Conservation (phyloP, 768 basidiomycete genomes). For the Lentinula detonsa region DNA sequence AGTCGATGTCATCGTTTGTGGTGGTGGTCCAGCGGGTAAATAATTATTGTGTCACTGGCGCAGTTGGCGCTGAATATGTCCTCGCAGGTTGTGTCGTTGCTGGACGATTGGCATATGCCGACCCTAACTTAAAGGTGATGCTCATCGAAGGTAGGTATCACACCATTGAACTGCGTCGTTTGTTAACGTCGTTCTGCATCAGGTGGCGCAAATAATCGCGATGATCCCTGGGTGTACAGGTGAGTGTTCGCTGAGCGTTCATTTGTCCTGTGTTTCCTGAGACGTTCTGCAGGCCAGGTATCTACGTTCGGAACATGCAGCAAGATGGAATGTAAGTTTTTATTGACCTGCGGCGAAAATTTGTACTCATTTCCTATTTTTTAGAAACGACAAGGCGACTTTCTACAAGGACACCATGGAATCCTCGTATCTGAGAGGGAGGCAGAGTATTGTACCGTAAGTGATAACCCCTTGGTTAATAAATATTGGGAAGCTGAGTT, state of each 20-base stretch:
- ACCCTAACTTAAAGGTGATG: conserved; percentile 70
- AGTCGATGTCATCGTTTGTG: conserved; percentile 67
- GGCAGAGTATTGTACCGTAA: conserved; percentile 63
- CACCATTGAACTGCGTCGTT: background rate
- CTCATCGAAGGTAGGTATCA: conserved; percentile 54
- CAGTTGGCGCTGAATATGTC: background rate
- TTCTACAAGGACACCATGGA: conserved; percentile 61
- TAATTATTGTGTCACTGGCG: background rate
- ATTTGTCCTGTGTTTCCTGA: background rate
- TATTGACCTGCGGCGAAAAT: background rate
- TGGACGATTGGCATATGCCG: conserved; percentile 64
- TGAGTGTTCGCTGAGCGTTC: conserved; percentile 11
- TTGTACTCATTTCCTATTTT: background rate
- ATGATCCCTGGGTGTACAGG: conserved; percentile 73
- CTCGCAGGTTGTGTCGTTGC: conserved; percentile 57
- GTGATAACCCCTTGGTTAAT: conserved; percentile 14
- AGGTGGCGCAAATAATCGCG: conserved; percentile 67
- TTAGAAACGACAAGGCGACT: conserved; percentile 67
- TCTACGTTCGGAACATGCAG: conserved; percentile 70
- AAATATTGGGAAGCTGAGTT: background rate
- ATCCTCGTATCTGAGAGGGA: conserved; percentile 54
- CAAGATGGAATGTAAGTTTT: conserved; percentile 50
- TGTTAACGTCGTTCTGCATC: background rate
- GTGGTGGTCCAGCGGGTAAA: conserved; percentile 61
- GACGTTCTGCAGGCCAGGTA: conserved; percentile 42